Base-by-base conservation (phyloP, 2,329 filamentous ascomycete species). In the Aspergillus brunneoviolaceus region DNA sequence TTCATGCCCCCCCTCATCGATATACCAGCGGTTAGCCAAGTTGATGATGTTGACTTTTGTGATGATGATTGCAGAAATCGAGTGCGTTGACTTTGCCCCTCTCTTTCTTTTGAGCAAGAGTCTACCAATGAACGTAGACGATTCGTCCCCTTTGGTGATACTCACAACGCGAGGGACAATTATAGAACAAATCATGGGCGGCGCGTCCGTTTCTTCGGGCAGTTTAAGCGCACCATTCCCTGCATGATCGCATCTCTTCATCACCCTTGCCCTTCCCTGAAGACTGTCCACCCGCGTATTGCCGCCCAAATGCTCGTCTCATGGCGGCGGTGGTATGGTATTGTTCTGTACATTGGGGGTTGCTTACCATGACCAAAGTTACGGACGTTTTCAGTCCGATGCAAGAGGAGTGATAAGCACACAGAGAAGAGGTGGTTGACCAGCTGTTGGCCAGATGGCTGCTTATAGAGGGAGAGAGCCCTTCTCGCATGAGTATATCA, bases 201-300 rank as follows among this genome's bases (percentile, higher is more conserved):
- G 53, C 23, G 14, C 42, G 42, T 49, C 53, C 29, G 25, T 9
- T 45, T 35, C 53, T 55, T 49, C 31, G 31, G 33, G 42, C 47
- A 55, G 27, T 47, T 55, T 39, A 49, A 55, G 53, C 53, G 53
- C 53, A 35, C 2, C 6, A 49, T 35, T 47, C 45, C 53, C 53
- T 55, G 53, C 53, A 55, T 47, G 39, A 55, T 29, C 42, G 25
- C n/a, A 16, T 7, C 23, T 33, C 53, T 55, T 55, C 53, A 55
- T 49, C 52, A 47, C 52, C 5, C 33, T 12, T 35, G 16, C 52
- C 16, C 39, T 16, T 42, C 14, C 16, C 39, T n/a, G 39, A 45
- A 45, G 39, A 45, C 39, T 19, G 16, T 45, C 39, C 39, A 29
- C 27, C 16, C 39, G 39, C 16, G 16, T 45, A 9, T 19, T 45